phyloP scores from a whole-genome alignment of 2,329 filamentous ascomycete species.

The Clonostachys sp. region DNA sequence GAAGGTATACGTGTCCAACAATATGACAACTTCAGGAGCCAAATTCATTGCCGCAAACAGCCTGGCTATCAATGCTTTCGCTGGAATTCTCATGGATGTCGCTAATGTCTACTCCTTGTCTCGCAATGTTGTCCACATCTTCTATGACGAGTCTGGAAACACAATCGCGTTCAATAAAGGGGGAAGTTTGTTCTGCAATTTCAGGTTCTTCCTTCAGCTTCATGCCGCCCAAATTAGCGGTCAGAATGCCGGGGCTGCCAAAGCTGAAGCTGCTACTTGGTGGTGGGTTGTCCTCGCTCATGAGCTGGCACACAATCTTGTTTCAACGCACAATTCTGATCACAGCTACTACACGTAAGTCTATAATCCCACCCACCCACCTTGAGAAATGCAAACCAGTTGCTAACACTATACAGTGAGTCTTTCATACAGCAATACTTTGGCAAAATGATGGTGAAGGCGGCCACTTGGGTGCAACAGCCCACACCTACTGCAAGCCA shows the following conservation, averaged over 20 bases:
- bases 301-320: conserved; percentile 92
- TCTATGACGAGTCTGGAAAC: conserved; percentile 72
- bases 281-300: conserved; percentile 98
- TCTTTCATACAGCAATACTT: conserved; percentile 78
- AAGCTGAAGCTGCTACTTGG: conserved; percentile 69
- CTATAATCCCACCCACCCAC: neutral
- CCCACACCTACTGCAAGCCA: neutral
- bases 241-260: conserved; percentile 33
- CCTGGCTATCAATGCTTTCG: conserved; percentile 64
- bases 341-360: conserved; percentile 78
- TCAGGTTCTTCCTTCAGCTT: conserved; percentile 78
- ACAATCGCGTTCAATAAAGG: conserved; percentile 91
- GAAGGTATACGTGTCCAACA: conserved; percentile 66
- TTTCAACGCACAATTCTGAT: conserved; percentile 68
- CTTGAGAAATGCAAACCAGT: neutral
- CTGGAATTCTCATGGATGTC: conserved; percentile 63
- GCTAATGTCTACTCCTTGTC: conserved; percentile 69
- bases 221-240: conserved; percentile 51
- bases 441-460: conserved; percentile 58
- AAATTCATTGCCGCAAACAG: conserved; percentile 58
- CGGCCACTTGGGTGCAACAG: conserved; percentile 25
- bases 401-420: conserved; percentile 44
- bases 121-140: conserved; percentile 72
- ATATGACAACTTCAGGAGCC: conserved; percentile 36
- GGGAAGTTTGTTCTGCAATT: conserved; percentile 90